Base-by-base conservation (phyloP, 495 filamentous ascomycete species). In the Penicillium paxilli region DNA sequence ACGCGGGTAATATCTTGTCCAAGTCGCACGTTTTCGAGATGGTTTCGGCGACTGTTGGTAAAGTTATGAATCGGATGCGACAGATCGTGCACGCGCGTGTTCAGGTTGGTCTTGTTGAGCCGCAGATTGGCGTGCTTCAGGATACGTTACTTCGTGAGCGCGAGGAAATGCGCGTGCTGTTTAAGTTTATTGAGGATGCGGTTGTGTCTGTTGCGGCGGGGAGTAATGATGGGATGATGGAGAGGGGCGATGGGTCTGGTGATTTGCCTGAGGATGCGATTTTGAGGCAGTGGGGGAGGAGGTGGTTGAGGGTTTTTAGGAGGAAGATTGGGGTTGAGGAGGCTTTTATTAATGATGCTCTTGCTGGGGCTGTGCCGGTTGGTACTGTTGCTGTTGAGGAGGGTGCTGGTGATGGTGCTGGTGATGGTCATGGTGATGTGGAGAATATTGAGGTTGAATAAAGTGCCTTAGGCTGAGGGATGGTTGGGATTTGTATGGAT, bases 61-160 rank as follows among this genome's bases (percentile, higher is more conserved):
- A 99, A 73, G 94, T 99, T 42, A 96, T 92, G 16, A 87, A 85
- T 56, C 88, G 94, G 25, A 84, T 96, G 22, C 84, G 91, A 35
- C 91, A 96, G 72, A 88, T 97, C 37, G 83, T 90, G 12, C 70
- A 75, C 4, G 83, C 85, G 21, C 78, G 80, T 20, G 76, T 74
- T 12, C 80, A 80, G 47, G 70, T 68, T 12, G 76, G 73, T 25
- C 63, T 89, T 7, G 79, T 80, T 21, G 74, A 78, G 42, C 80
- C 86, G 53, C 86, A 90, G 60, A 63, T 85, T 2, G 77, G 77
- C 26, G 75, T 84, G 42, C 72, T 89, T 2, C 83, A 89, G 21
- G 80, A 87, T 58, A 86, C 85, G 9, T 69, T 90, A 9, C 75
- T 74, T 17, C 74, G 74, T 16, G 92, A 95, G 63, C 79, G 84